Conservation (phyloP, 2,329 filamentous ascomycete genomes). For the Corynespora cassiicola region DNA sequence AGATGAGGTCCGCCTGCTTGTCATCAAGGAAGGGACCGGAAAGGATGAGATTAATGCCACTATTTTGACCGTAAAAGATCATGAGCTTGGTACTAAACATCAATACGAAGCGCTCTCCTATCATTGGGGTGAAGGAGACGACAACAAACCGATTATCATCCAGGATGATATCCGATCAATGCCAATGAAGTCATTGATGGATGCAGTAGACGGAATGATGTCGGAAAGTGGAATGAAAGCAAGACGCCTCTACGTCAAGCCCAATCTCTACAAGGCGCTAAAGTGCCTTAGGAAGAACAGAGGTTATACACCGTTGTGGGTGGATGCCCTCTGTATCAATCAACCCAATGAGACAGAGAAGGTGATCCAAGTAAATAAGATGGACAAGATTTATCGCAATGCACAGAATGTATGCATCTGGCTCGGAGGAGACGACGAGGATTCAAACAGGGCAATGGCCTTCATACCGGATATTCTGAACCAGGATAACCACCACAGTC, state of each 20-base stretch:
- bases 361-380: background rate
- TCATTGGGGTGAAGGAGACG: conserved; percentile 3
- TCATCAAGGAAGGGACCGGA: conserved; percentile 1
- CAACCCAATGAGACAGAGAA: conserved; percentile 5
- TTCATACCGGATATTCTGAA: conserved; percentile 37
- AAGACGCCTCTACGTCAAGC: conserved; percentile 3
- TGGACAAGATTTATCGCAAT: conserved; percentile 8
- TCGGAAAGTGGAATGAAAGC: background rate
- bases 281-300: conserved; percentile 1
- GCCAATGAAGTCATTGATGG: background rate
- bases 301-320: background rate
- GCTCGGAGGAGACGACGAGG: conserved; percentile 29
- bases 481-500: conserved; percentile 7
- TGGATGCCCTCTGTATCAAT: conserved; percentile 9
- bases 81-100: background rate
- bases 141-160: background rate
- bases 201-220: conserved; percentile 2
- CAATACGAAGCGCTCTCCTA: conserved; percentile 10
- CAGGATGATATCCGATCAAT: conserved; percentile 1
- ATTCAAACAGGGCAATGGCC: conserved; percentile 30
- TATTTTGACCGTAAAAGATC: conserved; percentile 2
- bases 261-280: conserved; percentile 7
- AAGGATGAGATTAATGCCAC: conserved; percentile 8
- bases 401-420: conserved; percentile 10
- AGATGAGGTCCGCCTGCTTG: conserved; percentile 3